Conservation (phyloP, 2,329 filamentous ascomycete species). For the Aspergillus bombycis region DNA sequence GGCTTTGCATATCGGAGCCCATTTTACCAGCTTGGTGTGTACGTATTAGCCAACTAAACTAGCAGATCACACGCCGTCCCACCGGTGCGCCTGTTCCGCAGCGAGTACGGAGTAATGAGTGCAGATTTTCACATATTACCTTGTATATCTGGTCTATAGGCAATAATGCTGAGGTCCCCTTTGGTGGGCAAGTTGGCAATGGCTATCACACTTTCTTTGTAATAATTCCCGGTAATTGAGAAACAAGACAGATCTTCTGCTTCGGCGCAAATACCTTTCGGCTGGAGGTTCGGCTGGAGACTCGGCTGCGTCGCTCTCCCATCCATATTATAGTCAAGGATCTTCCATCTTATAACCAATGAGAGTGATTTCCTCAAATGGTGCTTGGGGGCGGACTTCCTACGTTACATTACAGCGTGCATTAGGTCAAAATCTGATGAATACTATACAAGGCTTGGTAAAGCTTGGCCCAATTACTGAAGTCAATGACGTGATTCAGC, state of each 20-base stretch:
- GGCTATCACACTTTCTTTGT: neutral
- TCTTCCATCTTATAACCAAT: neutral
- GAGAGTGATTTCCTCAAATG: neutral
- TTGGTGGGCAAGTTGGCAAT: neutral
- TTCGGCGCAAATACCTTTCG: neutral
- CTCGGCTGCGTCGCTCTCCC: neutral
- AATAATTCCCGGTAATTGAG: neutral
- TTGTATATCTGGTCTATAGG: neutral
- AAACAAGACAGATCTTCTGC: neutral
- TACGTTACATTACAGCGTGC: neutral
- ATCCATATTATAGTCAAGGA: neutral
- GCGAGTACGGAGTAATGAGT: neutral
- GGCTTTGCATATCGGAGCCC: neutral
- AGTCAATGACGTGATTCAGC: neutral
- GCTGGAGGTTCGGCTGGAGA: neutral
- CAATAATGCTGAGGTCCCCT: neutral
- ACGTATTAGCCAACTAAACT: neutral
- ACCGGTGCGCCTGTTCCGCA: neutral
- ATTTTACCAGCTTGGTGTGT: neutral
- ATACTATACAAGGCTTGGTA: neutral
- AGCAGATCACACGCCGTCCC: neutral
- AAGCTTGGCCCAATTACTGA: neutral
- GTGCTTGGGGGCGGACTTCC: neutral
- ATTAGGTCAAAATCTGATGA: neutral
- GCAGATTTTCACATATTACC: neutral